phyloP scores from a whole-genome alignment of 2,329 filamentous ascomycete genomes.

The Stylonectria norvegica region DNA sequence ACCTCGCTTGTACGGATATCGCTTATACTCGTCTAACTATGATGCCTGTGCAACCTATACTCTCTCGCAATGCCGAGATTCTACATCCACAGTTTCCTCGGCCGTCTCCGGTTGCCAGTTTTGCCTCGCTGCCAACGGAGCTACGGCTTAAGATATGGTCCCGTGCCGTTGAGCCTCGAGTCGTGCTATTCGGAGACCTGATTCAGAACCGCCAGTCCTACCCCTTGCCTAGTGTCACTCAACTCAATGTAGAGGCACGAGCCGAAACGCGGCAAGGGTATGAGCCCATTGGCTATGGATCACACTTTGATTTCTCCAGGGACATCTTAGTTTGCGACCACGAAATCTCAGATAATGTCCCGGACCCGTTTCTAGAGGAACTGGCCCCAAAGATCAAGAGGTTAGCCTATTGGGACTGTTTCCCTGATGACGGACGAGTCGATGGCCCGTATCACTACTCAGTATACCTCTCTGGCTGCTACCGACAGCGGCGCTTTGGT shows the following conservation, averaged over 20 bases:
- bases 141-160: slow-evolving; percentile 39
- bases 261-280: slow-evolving; percentile 34
- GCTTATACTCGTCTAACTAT: slow-evolving; percentile 7
- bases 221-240: slow-evolving; percentile 35
- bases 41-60: slow-evolving; percentile 8
- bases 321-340: slow-evolving; percentile 39
- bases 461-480: slow-evolving; percentile 33
- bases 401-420: slow-evolving; percentile 40
- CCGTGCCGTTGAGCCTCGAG: slow-evolving; percentile 34
- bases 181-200: slow-evolving; percentile 36
- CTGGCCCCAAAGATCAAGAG: slow-evolving; percentile 33
- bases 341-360: slow-evolving; percentile 32
- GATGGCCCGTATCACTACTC: slow-evolving; percentile 34
- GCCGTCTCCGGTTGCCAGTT: slow-evolving; percentile 18
- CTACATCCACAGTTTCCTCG: slow-evolving; percentile 6
- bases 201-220: slow-evolving; percentile 30
- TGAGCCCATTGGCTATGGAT: slow-evolving; percentile 34
- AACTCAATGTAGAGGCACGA: slow-evolving; percentile 35
- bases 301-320: slow-evolving; percentile 35
- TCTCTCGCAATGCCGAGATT: slow-evolving; percentile 6
- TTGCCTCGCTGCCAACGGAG: slow-evolving; percentile 33
- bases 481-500: slow-evolving; percentile 29
- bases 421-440: slow-evolving; percentile 36
- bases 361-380: slow-evolving; percentile 31
- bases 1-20: slow-evolving; percentile 7